Conservation (phyloP, 1,284 basidiomycete genomes). For the Austroboletus niveus region DNA sequence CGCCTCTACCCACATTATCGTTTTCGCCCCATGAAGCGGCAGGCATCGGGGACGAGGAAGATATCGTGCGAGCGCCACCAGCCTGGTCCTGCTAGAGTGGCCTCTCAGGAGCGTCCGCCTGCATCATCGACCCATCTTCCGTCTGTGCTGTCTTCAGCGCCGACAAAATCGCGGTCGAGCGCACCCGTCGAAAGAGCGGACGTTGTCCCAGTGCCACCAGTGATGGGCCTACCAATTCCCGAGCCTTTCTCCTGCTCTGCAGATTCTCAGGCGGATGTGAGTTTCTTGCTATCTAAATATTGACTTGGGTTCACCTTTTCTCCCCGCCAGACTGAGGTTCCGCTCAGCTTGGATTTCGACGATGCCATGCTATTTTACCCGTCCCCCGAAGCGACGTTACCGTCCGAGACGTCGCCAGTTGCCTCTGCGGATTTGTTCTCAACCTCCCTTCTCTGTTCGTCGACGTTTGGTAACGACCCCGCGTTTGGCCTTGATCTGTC, state of each 20-base stretch:
- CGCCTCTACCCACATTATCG: constrained; percentile 56
- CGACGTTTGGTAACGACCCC: constrained; percentile 1
- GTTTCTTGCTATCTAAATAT: background rate
- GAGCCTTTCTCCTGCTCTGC: constrained; percentile 2
- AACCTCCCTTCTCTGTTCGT: background rate
- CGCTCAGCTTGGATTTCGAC: background rate
- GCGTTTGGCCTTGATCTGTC: constrained; percentile 3
- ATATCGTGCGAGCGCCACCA: constrained; percentile 15
- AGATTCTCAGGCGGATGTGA: constrained; percentile 11
- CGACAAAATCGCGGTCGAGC: constrained; percentile 3
- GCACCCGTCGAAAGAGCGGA: background rate
- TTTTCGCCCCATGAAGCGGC: constrained; percentile 53
- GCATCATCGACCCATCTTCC: constrained; percentile 4
- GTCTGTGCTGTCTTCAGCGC: constrained; percentile 21
- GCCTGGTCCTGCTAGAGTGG: background rate
- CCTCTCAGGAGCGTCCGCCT: background rate
- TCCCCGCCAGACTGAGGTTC: background rate
- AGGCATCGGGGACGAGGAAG: constrained; percentile 27
- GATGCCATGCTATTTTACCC: constrained; percentile 5
- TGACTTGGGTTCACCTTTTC: background rate
- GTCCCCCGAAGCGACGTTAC: constrained; percentile 1
- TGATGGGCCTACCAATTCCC: background rate
- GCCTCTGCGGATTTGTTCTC: constrained; percentile 1
- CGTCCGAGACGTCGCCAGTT: background rate
- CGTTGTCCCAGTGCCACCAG: background rate